phyloP scores from a whole-genome alignment of 805 yeast species.

The Wickerhamiella australiensis region DNA sequence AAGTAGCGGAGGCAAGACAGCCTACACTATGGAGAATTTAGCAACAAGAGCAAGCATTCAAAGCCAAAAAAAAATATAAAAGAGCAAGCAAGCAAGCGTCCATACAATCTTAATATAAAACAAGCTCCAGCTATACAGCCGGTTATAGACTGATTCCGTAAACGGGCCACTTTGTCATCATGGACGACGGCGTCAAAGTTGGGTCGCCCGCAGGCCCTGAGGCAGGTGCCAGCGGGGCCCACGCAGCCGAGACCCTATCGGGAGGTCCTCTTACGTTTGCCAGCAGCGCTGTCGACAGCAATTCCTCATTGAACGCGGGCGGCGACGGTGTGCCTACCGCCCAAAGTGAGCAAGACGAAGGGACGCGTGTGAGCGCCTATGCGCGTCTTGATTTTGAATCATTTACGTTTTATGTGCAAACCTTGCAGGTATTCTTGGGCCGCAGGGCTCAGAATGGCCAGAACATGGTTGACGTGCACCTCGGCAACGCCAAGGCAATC shows the following conservation, averaged over 20 bases:
- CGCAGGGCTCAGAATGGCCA: slow-evolving; percentile 63
- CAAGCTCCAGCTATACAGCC: not conserved
- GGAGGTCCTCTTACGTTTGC: slow-evolving; percentile 12
- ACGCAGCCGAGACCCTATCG: not conserved
- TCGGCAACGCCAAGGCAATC: slow-evolving; percentile 85
- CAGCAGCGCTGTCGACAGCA: slow-evolving; percentile 7
- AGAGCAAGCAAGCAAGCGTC: not conserved
- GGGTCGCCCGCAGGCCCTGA: slow-evolving; percentile 10
- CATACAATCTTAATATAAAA: not conserved
- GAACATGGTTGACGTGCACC: slow-evolving; percentile 57
- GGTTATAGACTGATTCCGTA: not conserved
- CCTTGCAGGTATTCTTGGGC: slow-evolving; percentile 88
- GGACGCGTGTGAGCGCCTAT: slow-evolving; percentile 33
- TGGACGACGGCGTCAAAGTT: slow-evolving; percentile 13
- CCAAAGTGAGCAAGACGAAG: slow-evolving; percentile 14
- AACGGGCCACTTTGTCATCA: slow-evolving; percentile 10
- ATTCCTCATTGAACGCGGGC: not conserved
- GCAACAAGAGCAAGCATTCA: too few relatives aligned
- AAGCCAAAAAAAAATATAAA: not conserved
- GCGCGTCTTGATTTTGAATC: slow-evolving; percentile 71
- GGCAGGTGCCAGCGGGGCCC: slow-evolving; percentile 1
- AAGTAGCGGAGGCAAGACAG: too few relatives aligned
- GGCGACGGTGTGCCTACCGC: not conserved
- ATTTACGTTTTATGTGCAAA: slow-evolving; percentile 91
- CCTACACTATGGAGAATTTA: too few relatives aligned